Percentiles rank a stretch among this genome's conserved stretches.
phyloP scores from a whole-genome alignment of 495 filamentous ascomycete genomes.

The Penicillium canariense region DNA sequence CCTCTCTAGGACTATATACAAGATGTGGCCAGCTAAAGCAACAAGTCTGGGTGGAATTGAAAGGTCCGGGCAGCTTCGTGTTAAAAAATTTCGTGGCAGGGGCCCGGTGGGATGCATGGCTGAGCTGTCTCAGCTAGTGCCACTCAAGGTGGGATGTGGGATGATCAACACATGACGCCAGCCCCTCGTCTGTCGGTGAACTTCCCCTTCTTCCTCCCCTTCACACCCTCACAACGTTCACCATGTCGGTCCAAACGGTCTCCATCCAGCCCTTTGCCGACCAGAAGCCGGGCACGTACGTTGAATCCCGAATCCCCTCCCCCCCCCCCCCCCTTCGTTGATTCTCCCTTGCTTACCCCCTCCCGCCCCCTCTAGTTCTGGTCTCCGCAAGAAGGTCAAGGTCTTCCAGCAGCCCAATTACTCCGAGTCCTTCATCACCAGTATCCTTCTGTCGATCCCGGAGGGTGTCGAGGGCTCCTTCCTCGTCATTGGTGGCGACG shows the following conservation, averaged over 20 bases:
- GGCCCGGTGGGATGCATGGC: not conserved
- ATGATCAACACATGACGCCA: conserved; percentile 35
- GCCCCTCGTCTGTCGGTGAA: conserved; percentile 28
- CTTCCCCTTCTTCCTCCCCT: conserved; percentile 13
- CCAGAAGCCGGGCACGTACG: conserved; percentile 99
- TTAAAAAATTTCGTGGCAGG: not conserved
- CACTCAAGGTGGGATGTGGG: conserved; percentile 3
- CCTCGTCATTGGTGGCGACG: conserved; percentile 97
- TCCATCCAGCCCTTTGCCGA: conserved; percentile 78
- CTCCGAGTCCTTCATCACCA: conserved; percentile 91
- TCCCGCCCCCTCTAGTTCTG: conserved; percentile 63
- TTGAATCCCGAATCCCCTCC: conserved; percentile 28
- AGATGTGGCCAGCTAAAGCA: not conserved
- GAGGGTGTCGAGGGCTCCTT: conserved; percentile 85
- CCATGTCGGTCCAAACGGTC: conserved; percentile 74
- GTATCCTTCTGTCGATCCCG: conserved; percentile 91
- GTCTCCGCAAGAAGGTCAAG: conserved; percentile 97
- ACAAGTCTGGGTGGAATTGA: not conserved
- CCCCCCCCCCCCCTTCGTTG: conserved; percentile 24
- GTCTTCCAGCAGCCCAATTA: conserved; percentile 95
- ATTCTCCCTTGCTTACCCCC: conserved; percentile 32
- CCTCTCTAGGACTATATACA: not conserved
- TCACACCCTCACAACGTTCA: conserved; percentile 15
- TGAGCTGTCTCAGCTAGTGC: conserved; percentile 5
- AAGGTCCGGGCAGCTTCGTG: not conserved